phyloP scores from a whole-genome alignment of 2,329 filamentous ascomycete genomes.

The Parafenestella ontariensis region DNA sequence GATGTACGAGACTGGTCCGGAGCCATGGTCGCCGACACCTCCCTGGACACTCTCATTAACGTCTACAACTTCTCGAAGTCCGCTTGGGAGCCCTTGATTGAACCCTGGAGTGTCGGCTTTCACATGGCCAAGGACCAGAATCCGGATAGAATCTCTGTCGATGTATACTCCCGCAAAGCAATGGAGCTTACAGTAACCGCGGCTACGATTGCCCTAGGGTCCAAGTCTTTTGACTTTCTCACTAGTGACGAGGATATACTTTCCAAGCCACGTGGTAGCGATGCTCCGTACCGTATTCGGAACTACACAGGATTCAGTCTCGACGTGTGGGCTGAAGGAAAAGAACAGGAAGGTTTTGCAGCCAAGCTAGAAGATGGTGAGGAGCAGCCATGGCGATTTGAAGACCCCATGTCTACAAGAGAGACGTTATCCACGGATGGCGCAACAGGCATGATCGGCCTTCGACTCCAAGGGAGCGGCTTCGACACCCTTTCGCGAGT shows the following conservation, averaged over 20 bases:
- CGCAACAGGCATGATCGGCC: slow-evolving; percentile 77
- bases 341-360: slow-evolving; percentile 72
- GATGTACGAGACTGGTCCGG: slow-evolving; percentile 91
- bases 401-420: slow-evolving; percentile 95
- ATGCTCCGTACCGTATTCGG: slow-evolving; percentile 90
- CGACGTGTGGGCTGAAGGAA: slow-evolving; percentile 75
- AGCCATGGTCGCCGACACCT: slow-evolving; percentile 83
- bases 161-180: slow-evolving; percentile 85
- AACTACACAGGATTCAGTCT: slow-evolving; percentile 97
- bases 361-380: slow-evolving; percentile 85
- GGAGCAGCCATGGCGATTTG: slow-evolving; percentile 94
- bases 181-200: slow-evolving; percentile 94
- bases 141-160: slow-evolving; percentile 79
- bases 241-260: slow-evolving; percentile 88
- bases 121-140: slow-evolving; percentile 80
- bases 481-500: slow-evolving; percentile 92
- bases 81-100: slow-evolving; percentile 93
- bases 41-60: slow-evolving; percentile 93
- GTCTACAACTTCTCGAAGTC: slow-evolving; percentile 99
- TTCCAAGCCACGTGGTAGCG: slow-evolving; percentile 87
- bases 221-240: slow-evolving; percentile 91
- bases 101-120: slow-evolving; percentile 95
- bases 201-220: slow-evolving; percentile 89
- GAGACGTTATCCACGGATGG: slow-evolving; percentile 89
- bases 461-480: slow-evolving; percentile 89